Evolutionary conservation across 371 early-diverging fungal species (phyloP).

Genomic region (Vairimorpha necatrix): DNA sequence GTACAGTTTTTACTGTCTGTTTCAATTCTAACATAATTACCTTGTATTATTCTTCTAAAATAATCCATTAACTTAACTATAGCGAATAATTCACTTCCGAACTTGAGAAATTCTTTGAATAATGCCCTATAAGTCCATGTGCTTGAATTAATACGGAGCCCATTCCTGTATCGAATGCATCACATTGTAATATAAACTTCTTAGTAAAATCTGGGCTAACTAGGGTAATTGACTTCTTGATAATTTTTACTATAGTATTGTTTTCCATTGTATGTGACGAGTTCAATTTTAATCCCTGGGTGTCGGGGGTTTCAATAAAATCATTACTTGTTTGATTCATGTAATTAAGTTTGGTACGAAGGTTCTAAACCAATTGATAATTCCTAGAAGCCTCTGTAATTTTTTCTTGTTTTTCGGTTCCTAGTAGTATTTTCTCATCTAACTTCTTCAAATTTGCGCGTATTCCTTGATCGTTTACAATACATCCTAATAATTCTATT

Average conservation of each 20-base stretch:
- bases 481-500: background rate
- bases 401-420: background rate
- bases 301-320: background rate
- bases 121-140: background rate
- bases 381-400: background rate
- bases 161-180: constrained; percentile 1
- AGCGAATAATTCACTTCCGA: background rate
- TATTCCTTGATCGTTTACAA: background rate
- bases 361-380: background rate
- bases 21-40: background rate
- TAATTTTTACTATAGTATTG: background rate
- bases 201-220: background rate
- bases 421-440: background rate
- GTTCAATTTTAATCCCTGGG: background rate
- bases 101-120: background rate
- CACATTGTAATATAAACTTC: background rate
- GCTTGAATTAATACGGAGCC: constrained; percentile 2
- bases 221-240: background rate
- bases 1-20: too few relatives aligned
- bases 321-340: background rate
- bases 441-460: background rate
- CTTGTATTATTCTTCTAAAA: background rate
- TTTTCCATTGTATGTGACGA: background rate
- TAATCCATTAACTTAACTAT: background rate
- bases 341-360: background rate